Base-by-base conservation (phyloP, 2,329 filamentous ascomycete genomes). In the Phyllosticta capitalensis region DNA sequence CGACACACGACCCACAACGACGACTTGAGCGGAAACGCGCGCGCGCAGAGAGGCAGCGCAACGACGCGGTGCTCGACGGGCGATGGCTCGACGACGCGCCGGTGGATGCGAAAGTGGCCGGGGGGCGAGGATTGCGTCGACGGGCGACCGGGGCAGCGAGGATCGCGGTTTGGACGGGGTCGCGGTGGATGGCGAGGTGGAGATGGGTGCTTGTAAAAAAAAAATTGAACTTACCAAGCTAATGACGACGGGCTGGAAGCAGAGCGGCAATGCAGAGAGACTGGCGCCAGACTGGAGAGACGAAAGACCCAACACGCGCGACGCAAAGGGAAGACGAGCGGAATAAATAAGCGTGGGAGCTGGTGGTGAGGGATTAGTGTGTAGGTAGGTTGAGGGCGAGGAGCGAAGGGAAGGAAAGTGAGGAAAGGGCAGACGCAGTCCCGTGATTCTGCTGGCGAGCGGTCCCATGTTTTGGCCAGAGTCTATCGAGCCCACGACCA, bases 311-410 rank as follows among this genome's bases (percentile, higher is more conserved):
- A 61, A 68, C 64, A 68, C 65, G 56, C 64, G 65, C 67, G 67
- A 68, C 66, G 68, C 67, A 71, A 72, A 67, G 66, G 59, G 66
- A 67, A 69, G 57, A 65, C 62, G 59, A 54, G 55, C 62, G 54
- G 57, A 53, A 56, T 56, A 60, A 60, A 56, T 60, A 67, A 62
- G 64, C 59, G 62, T 50, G 54, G 50, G 55, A 54, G 38, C 33
- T 22, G 60, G 57, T 61, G 55, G 61, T 55, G 61, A 56, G 57
- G 38, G 54, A 59, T 45, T 54, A 30, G 24, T 53, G 61, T 55
- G 54, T 54, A 56, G 38, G 58, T 61, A 58, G 60, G 58, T 49
- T 55, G 58, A 57, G 48, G 52, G 61, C 65, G 67, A 67, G 66
- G 66, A 63, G 65, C 65, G 65, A 62, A 63, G 58, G 66, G 19